Conservation (phyloP, 805 yeast species). For the Myxozyma udenii region DNA sequence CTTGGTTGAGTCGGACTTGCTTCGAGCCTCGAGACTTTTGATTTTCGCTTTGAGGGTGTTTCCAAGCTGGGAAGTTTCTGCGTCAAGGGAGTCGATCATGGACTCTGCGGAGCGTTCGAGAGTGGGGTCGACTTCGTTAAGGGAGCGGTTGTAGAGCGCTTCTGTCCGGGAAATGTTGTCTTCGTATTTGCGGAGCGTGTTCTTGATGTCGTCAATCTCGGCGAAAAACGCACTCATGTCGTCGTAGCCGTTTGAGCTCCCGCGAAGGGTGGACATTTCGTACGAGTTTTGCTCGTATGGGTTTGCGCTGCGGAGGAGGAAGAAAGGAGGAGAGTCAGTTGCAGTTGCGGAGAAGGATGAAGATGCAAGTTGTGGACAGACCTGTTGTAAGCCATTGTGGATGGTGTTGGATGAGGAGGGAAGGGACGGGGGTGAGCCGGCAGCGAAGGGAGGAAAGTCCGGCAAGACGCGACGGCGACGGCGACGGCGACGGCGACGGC, state of each 20-base stretch:
- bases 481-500: no score
- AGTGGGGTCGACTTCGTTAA: constrained; percentile 69
- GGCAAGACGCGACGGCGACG: no score
- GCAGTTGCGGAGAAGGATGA: no score
- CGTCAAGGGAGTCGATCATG: constrained; percentile 71
- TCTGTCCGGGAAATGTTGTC: constrained; percentile 67
- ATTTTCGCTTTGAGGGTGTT: constrained; percentile 69
- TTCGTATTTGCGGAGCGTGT: constrained; percentile 66
- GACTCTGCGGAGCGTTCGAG: constrained; percentile 60
- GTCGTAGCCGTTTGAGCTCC: constrained; percentile 15
- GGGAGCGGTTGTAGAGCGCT: constrained; percentile 62
- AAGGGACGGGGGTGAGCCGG: not conserved
- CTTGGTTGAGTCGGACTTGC: constrained; percentile 61
- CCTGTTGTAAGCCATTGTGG: constrained; percentile 8
- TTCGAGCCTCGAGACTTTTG: constrained; percentile 63
- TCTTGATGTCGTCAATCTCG: constrained; percentile 64
- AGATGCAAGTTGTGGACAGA: no score
- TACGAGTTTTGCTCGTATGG: constrained; percentile 2
- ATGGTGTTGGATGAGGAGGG: not conserved
- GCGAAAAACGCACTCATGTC: constrained; percentile 50
- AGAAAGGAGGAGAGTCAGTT: no score
- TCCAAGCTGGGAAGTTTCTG: constrained; percentile 78
- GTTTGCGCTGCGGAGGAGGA: not conserved
- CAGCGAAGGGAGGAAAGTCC: no score
- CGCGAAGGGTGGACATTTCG: constrained; percentile 23